A percentile compares a stretch with the other conserved stretches of the same genome.
phyloP scores from a whole-genome alignment of 345 rosid species.

The Heritiera littoralis region DNA sequence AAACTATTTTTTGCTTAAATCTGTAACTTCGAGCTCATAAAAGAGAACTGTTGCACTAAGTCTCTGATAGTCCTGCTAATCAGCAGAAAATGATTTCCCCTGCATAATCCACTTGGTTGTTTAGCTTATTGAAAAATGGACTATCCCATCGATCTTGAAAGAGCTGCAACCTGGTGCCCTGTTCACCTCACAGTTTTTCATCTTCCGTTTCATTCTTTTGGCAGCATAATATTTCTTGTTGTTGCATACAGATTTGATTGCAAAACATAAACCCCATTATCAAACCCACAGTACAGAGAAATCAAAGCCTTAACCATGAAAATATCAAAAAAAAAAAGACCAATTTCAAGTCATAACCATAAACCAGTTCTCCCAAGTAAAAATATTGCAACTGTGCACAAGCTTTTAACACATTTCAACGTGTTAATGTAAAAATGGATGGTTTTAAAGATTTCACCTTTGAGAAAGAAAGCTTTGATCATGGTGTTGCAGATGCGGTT shows the following conservation, averaged over 20 bases:
- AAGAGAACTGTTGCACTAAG: no score
- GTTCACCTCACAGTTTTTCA: constrained; percentile 35
- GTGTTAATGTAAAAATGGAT: constrained; percentile 29
- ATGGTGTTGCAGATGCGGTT: constrained; percentile 55
- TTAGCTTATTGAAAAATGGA: constrained; percentile 33
- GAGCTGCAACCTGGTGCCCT: constrained; percentile 48
- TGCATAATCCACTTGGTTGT: constrained; percentile 23
- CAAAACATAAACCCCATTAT: constrained; percentile 38
- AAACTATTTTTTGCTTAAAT: no score
- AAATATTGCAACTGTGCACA: constrained; percentile 38
- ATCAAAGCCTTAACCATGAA: constrained; percentile 33
- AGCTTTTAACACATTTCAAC: constrained; percentile 41
- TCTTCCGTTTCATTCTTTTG: constrained; percentile 34
- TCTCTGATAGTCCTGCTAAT: not conserved
- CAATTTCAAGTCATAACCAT: constrained; percentile 40
- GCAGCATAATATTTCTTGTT: constrained; percentile 35
- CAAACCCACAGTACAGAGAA: no score
- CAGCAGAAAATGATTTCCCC: not conserved
- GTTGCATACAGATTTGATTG: constrained; percentile 37
- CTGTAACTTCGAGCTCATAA: no score
- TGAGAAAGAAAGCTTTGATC: constrained; percentile 42
- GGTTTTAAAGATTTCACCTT: constrained; percentile 22
- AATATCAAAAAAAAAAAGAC: constrained; percentile 31
- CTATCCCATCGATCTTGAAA: constrained; percentile 31
- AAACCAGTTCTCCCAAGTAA: constrained; percentile 37